Conservation (phyloP, 352 stramenopile genomes). For the Peronospora tabacina region DNA sequence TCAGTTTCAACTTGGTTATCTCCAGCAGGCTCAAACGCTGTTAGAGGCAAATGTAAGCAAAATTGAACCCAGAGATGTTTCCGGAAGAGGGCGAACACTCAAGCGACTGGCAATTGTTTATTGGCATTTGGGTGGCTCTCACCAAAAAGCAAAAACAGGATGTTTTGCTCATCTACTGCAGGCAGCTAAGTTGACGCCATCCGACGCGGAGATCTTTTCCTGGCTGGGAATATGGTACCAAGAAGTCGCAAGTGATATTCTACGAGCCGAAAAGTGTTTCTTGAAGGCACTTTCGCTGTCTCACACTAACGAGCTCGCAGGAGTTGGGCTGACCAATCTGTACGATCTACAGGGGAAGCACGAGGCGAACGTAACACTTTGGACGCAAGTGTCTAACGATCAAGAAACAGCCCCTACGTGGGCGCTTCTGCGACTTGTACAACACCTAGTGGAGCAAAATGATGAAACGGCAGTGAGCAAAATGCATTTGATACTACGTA, state of each 20-base stretch:
- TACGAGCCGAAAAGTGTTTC: slow-evolving; percentile 81
- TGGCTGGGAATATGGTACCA: slow-evolving; percentile 78
- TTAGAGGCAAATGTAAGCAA: slow-evolving; percentile 33
- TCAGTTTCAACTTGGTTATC: slow-evolving; percentile 34
- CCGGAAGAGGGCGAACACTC: slow-evolving; percentile 29
- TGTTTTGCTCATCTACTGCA: slow-evolving; percentile 64
- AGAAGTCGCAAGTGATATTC: slow-evolving; percentile 43
- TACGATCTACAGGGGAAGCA: slow-evolving; percentile 57
- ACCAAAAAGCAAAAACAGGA: slow-evolving; percentile 43
- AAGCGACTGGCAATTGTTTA: slow-evolving; percentile 77
- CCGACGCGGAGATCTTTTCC: slow-evolving; percentile 57
- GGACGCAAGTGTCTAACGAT: slow-evolving; percentile 52
- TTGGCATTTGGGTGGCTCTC: slow-evolving; percentile 48
- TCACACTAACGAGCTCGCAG: slow-evolving; percentile 44
- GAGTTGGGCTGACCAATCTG: slow-evolving; percentile 52
- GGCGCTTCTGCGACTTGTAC: slow-evolving; percentile 61
- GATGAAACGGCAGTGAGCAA: slow-evolving; percentile 61
- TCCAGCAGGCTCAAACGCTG: slow-evolving; percentile 28
- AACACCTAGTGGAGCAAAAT: slow-evolving; percentile 58
- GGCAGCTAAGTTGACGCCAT: slow-evolving; percentile 62
- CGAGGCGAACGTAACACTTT: slow-evolving; percentile 62
- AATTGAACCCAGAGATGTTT: slow-evolving; percentile 15
- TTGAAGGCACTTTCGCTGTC: slow-evolving; percentile 69
- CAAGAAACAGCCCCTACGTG: slow-evolving; percentile 58
- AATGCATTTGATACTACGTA: slow-evolving; percentile 66